A percentile compares a stretch with the other conserved stretches of the same genome.
Conservation (phyloP, 176 grass and related monocot genomes). For the Olyra latifolia region DNA sequence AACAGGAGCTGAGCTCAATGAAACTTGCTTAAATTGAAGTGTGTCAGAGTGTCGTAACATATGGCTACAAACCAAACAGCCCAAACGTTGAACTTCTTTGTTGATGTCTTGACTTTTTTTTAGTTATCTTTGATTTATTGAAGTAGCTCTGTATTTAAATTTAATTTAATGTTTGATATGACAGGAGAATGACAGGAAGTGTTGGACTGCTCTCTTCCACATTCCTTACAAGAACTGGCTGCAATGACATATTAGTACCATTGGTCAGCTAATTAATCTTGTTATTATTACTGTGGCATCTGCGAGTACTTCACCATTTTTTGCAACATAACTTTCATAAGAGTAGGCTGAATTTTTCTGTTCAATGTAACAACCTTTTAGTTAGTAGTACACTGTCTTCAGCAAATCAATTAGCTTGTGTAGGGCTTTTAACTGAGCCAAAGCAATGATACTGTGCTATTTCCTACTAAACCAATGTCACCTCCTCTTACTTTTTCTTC, state of each 20-base stretch:
- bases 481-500: conserved; percentile 20
- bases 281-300: not conserved
- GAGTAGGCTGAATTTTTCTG: conserved; percentile 21
- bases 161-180: conserved; percentile 11
- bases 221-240: conserved; percentile 55
- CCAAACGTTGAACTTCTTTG: not conserved
- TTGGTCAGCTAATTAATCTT: conserved; percentile 48
- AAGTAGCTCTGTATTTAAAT: not conserved
- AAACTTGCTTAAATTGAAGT: no score
- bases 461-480: conserved; percentile 14
- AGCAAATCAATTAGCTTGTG: not conserved
- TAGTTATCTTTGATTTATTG: conserved; percentile 12
- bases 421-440: conserved; percentile 16
- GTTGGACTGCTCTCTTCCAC: conserved; percentile 81
- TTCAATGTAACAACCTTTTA: conserved; percentile 3
- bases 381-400: conserved; percentile 9
- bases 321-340: not conserved
- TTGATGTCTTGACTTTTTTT: not conserved
- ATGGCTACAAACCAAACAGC: no score
- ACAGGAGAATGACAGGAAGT: conserved; percentile 61
- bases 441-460: not conserved
- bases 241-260: conserved; percentile 67
- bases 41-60: no score
- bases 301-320: conserved; percentile 4
- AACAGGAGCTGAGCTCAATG: no score